Percentiles rank a stretch among this genome's conserved stretches.
phyloP scores from a whole-genome alignment of 495 filamentous ascomycete species.

The Penicillium robsamsonii region DNA sequence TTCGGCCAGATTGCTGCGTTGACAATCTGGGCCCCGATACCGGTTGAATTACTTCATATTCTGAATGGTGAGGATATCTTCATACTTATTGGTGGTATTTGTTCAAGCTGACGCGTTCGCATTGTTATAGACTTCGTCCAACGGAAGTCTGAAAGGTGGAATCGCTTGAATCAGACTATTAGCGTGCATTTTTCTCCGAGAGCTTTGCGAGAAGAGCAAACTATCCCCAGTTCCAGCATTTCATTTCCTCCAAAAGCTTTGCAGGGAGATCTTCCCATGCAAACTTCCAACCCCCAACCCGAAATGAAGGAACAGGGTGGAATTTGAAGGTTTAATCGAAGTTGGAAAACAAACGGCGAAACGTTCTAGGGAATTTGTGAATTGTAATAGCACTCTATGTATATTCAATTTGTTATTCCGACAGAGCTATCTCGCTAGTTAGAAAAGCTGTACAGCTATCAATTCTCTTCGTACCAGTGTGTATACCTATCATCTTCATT shows the following conservation, averaged over 20 bases:
- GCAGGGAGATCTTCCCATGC: background rate
- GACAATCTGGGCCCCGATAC: background rate
- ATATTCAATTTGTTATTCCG: no score
- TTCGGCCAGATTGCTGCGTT: conserved; percentile 5
- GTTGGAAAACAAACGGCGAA: no score
- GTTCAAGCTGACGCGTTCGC: background rate
- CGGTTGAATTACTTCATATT: background rate
- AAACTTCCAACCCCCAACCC: background rate
- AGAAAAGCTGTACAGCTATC: no score
- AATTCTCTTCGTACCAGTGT: no score
- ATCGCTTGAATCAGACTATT: background rate
- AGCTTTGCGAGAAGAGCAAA: background rate
- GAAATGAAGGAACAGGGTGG: background rate
- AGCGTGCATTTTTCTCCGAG: background rate
- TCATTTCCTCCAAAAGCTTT: conserved; percentile 1
- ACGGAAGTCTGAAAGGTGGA: background rate
- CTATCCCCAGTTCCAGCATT: background rate
- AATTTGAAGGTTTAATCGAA: background rate
- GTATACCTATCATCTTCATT: no score
- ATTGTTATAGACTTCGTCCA: conserved; percentile 1
- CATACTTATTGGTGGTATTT: background rate
- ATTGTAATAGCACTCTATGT: no score
- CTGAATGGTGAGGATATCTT: conserved; percentile 1
- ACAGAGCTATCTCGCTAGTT: no score
- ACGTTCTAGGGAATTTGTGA: no score